These are phyloP conservation scores for Candida sanyaensis DNA, from an alignment of 1,139 yeast genomes.

Conservation along the genomic window DNA sequence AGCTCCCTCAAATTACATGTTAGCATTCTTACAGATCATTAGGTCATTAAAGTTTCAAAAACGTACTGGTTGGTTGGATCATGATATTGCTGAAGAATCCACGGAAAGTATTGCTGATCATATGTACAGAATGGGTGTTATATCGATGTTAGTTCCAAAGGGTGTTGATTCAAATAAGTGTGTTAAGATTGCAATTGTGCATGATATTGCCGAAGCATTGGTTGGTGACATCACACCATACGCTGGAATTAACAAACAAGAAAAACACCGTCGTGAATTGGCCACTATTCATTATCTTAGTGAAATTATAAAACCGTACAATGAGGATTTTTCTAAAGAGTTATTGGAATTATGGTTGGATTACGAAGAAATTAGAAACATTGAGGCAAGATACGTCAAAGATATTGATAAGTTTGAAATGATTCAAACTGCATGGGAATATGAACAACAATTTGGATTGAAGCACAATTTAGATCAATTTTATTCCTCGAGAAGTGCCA, in stretches of 20 bases:
- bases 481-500: constrained; percentile 58
- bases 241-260: constrained; percentile 64
- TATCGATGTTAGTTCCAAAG: constrained; percentile 68
- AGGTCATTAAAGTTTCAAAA: constrained; percentile 75
- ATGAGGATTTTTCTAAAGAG: constrained; percentile 62
- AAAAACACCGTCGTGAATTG: constrained; percentile 80
- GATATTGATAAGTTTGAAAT: constrained; percentile 95
- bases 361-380: constrained; percentile 79
- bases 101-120: constrained; percentile 89
- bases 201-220: constrained; percentile 90
- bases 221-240: constrained; percentile 96
- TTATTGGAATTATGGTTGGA: constrained; percentile 81
- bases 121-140: constrained; percentile 93
- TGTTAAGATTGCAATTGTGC: constrained; percentile 84
- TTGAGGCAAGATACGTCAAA: constrained; percentile 88
- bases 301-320: constrained; percentile 63
- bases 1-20: constrained; percentile 45
- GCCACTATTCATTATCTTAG: constrained; percentile 71
- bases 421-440: constrained; percentile 88
- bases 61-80: constrained; percentile 94
- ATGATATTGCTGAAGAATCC: constrained; percentile 50
- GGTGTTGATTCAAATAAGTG: constrained; percentile 53
- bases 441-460: constrained; percentile 66
- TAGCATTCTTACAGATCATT: constrained; percentile 76
- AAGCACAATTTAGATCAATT: constrained; percentile 65